These are phyloP conservation scores for Citrullus amarus DNA, from an alignment of 306 rosid genomes.

Conservation along the genomic window DNA sequence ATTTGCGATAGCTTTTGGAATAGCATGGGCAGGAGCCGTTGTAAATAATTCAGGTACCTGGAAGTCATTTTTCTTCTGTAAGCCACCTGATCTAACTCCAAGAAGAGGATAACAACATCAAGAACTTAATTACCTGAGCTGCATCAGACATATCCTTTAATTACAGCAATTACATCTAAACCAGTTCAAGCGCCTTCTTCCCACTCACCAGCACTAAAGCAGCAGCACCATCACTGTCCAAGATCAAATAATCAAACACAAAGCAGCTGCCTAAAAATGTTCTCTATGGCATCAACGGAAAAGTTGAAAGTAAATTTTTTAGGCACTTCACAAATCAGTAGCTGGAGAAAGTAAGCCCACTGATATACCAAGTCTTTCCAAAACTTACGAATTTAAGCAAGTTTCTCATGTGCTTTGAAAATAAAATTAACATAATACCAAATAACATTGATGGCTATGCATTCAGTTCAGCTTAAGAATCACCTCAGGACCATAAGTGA, in stretches of 20 bases:
- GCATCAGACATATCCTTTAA: slow-evolving; percentile 88
- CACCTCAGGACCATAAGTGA: background rate
- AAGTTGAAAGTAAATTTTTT: background rate
- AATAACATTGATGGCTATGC: background rate
- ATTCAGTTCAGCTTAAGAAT: background rate
- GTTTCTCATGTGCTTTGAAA: background rate
- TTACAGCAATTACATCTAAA: slow-evolving; percentile 69
- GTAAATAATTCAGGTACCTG: slow-evolving; percentile 84
- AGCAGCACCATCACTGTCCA: slow-evolving; percentile 86
- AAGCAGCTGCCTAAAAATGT: background rate
- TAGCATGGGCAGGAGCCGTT: slow-evolving; percentile 83
- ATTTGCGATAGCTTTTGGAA: slow-evolving; percentile 78
- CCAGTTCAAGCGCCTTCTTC: slow-evolving; percentile 68
- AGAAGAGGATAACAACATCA: slow-evolving; percentile 3
- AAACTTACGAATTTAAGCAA: background rate
- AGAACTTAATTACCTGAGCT: slow-evolving; percentile 51
- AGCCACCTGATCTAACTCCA: slow-evolving; percentile 15
- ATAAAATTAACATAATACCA: background rate
- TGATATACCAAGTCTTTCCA: background rate
- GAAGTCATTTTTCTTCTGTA: slow-evolving; percentile 16
- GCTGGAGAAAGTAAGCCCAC: background rate
- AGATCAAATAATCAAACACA: slow-evolving; percentile 13
- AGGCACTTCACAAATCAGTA: background rate
- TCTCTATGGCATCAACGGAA: background rate
- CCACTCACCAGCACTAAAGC: slow-evolving; percentile 88